A percentile compares a stretch with the other conserved stretches of the same genome.
Evolutionary conservation across 257 asterid species (phyloP).

Genomic region (Solanum ahanhuiri): DNA sequence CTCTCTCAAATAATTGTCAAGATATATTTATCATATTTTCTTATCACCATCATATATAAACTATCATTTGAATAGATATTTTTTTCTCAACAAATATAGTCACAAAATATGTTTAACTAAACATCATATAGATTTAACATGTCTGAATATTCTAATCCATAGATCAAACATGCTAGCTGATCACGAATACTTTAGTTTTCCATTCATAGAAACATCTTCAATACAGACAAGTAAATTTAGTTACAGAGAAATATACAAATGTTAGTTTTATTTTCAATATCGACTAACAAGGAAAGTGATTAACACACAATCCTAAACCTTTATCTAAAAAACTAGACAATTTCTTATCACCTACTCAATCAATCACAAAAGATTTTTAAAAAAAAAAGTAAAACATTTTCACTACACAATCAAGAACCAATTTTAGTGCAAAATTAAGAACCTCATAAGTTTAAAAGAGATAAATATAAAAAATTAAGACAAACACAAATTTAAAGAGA

Average conservation of each 20-base stretch:
- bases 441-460: neutral
- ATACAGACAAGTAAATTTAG: neutral
- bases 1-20: neutral
- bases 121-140: neutral
- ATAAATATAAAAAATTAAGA: neutral
- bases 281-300: neutral
- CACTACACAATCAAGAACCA: neutral
- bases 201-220: no score
- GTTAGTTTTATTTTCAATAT: no score
- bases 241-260: neutral
- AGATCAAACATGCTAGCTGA: neutral
- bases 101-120: neutral
- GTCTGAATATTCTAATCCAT: neutral
- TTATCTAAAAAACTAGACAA: neutral
- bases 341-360: neutral
- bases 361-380: neutral
- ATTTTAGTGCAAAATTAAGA: neutral
- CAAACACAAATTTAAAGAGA: neutral
- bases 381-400: neutral
- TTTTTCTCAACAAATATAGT: neutral
- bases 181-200: neutral
- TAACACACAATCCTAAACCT: neutral
- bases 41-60: no score
- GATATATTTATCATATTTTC: neutral
- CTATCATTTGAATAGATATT: neutral